Evolutionary conservation across 495 filamentous ascomycete species (phyloP), one percentile per base, ranked within the genome.

Genomic region (Talaromyces thailandensis): DNA sequence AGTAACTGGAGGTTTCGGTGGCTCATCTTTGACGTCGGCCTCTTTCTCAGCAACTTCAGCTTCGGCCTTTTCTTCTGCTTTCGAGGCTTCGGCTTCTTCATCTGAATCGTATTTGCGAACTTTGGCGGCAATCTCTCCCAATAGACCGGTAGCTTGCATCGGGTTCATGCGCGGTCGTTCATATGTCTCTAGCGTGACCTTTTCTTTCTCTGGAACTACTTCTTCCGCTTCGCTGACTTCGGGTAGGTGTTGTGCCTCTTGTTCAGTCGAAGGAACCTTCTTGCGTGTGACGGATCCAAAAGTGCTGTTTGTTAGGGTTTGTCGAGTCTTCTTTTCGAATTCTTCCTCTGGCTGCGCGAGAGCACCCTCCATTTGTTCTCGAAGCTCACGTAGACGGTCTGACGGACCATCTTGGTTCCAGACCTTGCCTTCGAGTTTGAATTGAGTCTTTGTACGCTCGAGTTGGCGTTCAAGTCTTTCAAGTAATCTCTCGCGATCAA

Each of bases 391-490:
- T 32, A 98, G 72, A 70, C 92, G 85, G 75, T 98, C 93, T 63
- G 92, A 96, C 29, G 94, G 93, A 28, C 88, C 89, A 68, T 87
- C 76, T 67, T 92, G 90, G 58, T 91, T 88, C 91, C 93, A 96
- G 21, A 93, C 88, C 75, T 90, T 92, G 65, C 94, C 94, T 71
- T 98, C 94, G 18, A 98, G 86, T 79, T 97, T 96, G 75, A 92
- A 96, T 71, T 98, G 92, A 4, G 94, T 98, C 81, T 98, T 98
- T 65, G 96, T 93, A 52, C 95, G 79, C 75, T 98, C 94, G 18
- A 98, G 83, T 71, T 98, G 94, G 75, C 88, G 93, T 71, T 96
- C 93, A 48, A 98, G 82, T 28, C 92, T 85, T 66, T 89, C 87
- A 88, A 98, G 94, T 62, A 98, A 85, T 70, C 79, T 87, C 65